Base-by-base conservation (phyloP, 2,329 filamentous ascomycete species). In the Exophiala phaeomuriformis region DNA sequence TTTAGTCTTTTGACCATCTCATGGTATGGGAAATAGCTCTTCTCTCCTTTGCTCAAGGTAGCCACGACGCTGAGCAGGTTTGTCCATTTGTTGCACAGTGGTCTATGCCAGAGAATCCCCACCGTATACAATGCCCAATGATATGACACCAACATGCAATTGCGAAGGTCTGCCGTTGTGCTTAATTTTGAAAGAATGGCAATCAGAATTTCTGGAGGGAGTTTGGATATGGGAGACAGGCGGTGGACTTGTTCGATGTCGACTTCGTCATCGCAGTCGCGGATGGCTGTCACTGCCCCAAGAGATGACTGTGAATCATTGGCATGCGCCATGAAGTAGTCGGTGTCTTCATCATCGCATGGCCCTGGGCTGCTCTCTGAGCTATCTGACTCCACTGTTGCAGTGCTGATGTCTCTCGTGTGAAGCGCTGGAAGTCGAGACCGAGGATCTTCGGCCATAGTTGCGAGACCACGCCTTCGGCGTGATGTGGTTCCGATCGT, bases 231-330 rank as follows among this genome's bases (percentile, higher is more conserved):
- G 45, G 90, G 89, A n/a, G 86, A 83, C 50, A 84, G 72, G 64
- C 85, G 86, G 64, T 80, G 78, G 62, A 82, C 75, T 66, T 85
- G 82, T 49, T 73, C 71, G 6, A 73, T 60, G 29, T 65, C 58
- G 36, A 65, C 51, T 40, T 68, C 64, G 59, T 82, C 82, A 67
- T 79, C 84, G 79, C 84, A 85, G 64, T 89, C 86, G 65, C 84
- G 83, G 55, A 89, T 79, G 56, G 86, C 85, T 43, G 86, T 86
- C 33, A 89, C 82, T 43, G 61, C 60, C 49, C 89, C 90, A 52
- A 96, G 79, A 0, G 91, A 96, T 0, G 91, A 96, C 68, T 93
- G 81, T 3, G 91, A 96, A 72, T 96, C 91, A 73, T 96, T 95
- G 64, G 77, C 71, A 61, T 86, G 85, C 53, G 79, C 81, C 68